These are phyloP conservation scores for Lophiotrema nucula DNA, from an alignment of 495 filamentous ascomycete genomes.

Conservation along the genomic window DNA sequence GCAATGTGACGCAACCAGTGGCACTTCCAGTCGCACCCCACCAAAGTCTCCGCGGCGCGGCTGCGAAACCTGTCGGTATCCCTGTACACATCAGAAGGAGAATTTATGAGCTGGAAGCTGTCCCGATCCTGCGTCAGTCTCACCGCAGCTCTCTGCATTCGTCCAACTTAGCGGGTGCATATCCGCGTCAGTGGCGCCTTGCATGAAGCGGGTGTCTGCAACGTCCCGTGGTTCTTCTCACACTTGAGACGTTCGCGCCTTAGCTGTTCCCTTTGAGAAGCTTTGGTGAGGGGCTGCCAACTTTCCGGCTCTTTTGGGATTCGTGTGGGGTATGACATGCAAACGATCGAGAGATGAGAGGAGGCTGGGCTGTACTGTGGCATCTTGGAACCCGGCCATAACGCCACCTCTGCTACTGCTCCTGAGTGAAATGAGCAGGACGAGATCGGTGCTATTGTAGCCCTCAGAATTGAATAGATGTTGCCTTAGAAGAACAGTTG, in stretches of 20 bases:
- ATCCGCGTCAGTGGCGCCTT: neutral
- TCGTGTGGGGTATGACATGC: neutral
- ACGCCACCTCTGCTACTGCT: too few species aligned
- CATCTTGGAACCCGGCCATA: too few species aligned
- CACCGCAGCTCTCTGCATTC: neutral
- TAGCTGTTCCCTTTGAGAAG: neutral
- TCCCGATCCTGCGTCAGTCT: constrained; percentile 1
- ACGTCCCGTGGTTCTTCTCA: constrained; percentile 11
- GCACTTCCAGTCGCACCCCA: constrained; percentile 5
- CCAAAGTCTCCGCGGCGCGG: constrained; percentile 4
- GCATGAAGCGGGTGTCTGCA: neutral
- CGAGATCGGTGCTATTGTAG: too few species aligned
- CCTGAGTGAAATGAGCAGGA: too few species aligned
- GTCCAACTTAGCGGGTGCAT: neutral
- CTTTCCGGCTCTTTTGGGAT: constrained; percentile 4
- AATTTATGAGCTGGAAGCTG: constrained; percentile 3
- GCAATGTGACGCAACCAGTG: constrained; percentile 19
- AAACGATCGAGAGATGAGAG: constrained; percentile 9
- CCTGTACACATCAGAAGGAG: constrained; percentile 1
- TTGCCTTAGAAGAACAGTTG: too few species aligned
- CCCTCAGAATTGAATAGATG: too few species aligned
- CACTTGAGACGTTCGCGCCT: neutral
- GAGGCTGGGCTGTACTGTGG: neutral
- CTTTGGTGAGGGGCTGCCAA: neutral
- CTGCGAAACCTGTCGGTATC: constrained; percentile 28